Conservation (phyloP, 2,329 filamentous ascomycete species). For the Davidsoniella neocaledoniae region DNA sequence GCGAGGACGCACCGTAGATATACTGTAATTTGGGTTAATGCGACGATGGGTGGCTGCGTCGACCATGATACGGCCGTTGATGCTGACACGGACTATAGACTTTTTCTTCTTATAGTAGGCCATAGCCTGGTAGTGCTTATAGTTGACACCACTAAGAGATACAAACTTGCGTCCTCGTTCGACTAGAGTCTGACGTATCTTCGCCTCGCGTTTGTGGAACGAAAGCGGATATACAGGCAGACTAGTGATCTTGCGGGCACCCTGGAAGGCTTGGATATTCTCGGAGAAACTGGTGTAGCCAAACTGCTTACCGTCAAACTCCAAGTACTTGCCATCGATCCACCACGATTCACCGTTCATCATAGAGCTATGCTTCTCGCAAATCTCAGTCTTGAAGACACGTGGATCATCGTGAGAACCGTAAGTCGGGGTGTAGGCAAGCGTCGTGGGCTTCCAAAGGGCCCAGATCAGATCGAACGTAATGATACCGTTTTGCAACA, state of each 20-base stretch:
- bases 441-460: slow-evolving; percentile 70
- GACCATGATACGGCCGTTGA: slow-evolving; percentile 78
- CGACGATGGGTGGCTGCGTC: slow-evolving; percentile 68
- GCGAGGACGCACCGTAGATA: too few relatives aligned
- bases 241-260: slow-evolving; percentile 65
- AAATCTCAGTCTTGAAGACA: slow-evolving; percentile 66
- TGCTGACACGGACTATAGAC: slow-evolving; percentile 58
- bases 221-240: slow-evolving; percentile 60
- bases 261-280: slow-evolving; percentile 61
- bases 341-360: not conserved
- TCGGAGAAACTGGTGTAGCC: slow-evolving; percentile 56
- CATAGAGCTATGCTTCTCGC: slow-evolving; percentile 42
- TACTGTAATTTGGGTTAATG: slow-evolving; percentile 72
- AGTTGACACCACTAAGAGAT: slow-evolving; percentile 63
- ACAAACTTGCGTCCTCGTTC: slow-evolving; percentile 77
- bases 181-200: slow-evolving; percentile 49
- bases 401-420: slow-evolving; percentile 59
- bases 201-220: slow-evolving; percentile 58
- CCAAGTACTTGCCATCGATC: not conserved
- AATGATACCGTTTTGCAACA: slow-evolving; percentile 68
- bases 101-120: slow-evolving; percentile 74
- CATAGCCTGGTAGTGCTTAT: slow-evolving; percentile 67
- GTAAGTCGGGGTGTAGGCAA: slow-evolving; percentile 64
- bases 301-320: slow-evolving; percentile 26
- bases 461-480: slow-evolving; percentile 84